Evolutionary conservation across 306 rosid species (phyloP).

Genomic region (Cucurbita maxima): DNA sequence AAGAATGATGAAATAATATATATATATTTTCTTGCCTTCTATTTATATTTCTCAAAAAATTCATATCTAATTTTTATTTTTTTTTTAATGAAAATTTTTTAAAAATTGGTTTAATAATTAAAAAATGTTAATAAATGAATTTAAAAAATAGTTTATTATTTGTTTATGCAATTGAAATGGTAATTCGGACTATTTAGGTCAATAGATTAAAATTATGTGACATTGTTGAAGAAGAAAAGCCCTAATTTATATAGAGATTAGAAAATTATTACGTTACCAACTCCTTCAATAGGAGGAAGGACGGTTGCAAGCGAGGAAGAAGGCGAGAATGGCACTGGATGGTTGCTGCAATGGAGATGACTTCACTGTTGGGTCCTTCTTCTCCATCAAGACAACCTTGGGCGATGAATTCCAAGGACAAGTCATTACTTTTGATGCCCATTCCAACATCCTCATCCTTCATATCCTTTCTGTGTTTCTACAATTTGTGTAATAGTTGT

Average conservation of each 20-base stretch:
- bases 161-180: too few relatives aligned
- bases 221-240: background rate
- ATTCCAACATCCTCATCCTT: slow-evolving; percentile 70
- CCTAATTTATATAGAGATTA: background rate
- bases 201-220: background rate
- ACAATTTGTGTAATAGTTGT: background rate
- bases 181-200: background rate
- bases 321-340: slow-evolving; percentile 35
- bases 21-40: too few relatives aligned
- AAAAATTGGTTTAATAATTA: too few relatives aligned
- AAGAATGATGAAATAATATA: too few relatives aligned
- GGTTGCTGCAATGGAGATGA: slow-evolving; percentile 44
- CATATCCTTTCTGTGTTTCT: slow-evolving; percentile 32
- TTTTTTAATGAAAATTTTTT: too few relatives aligned
- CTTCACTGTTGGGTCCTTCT: slow-evolving; percentile 54
- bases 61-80: too few relatives aligned
- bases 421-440: slow-evolving; percentile 70
- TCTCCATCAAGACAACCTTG: slow-evolving; percentile 68
- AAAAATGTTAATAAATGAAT: too few relatives aligned
- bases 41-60: too few relatives aligned
- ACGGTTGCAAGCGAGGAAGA: slow-evolving; percentile 10
- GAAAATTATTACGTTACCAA: background rate
- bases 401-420: slow-evolving; percentile 84
- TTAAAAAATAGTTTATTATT: too few relatives aligned
- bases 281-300: slow-evolving; percentile 7